A percentile compares a stretch with the other conserved stretches of the same genome.
phyloP scores from a whole-genome alignment of 257 asterid genomes.

The Scutellaria baicalensis region DNA sequence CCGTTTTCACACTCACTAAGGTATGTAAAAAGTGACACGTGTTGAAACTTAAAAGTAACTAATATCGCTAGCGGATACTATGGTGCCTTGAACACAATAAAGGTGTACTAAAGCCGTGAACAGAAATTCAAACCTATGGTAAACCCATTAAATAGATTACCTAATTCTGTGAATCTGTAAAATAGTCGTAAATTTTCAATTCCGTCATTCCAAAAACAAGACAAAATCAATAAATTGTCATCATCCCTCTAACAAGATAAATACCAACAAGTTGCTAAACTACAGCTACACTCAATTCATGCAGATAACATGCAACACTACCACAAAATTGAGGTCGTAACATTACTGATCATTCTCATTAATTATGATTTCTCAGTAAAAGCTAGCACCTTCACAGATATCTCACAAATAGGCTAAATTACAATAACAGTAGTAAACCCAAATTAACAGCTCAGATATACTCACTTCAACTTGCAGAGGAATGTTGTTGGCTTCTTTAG shows the following conservation, averaged over 20 bases:
- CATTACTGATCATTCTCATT: not conserved
- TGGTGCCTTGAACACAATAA: not conserved
- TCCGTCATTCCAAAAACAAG: not conserved
- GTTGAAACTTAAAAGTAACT: not conserved
- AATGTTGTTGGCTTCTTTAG: constrained; percentile 95
- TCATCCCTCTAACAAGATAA: not conserved
- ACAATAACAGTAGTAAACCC: not conserved
- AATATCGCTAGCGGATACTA: not conserved
- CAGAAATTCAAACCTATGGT: not conserved
- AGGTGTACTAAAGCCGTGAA: not conserved
- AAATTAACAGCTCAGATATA: constrained; percentile 20
- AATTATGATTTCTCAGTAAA: not conserved
- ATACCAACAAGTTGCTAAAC: not conserved
- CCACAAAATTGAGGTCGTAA: not conserved
- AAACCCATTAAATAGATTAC: not conserved
- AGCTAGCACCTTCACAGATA: not conserved
- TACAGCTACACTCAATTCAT: not conserved
- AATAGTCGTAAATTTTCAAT: not conserved
- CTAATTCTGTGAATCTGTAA: not conserved
- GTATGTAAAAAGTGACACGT: not conserved
- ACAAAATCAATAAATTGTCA: not conserved
- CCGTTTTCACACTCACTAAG: not conserved
- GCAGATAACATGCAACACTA: not conserved
- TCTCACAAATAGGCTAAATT: not conserved
- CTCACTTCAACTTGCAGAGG: constrained; percentile 98